These are phyloP conservation scores for Boletus vinaceobasis DNA, from an alignment of 768 basidiomycete species.

Conservation along the genomic window DNA sequence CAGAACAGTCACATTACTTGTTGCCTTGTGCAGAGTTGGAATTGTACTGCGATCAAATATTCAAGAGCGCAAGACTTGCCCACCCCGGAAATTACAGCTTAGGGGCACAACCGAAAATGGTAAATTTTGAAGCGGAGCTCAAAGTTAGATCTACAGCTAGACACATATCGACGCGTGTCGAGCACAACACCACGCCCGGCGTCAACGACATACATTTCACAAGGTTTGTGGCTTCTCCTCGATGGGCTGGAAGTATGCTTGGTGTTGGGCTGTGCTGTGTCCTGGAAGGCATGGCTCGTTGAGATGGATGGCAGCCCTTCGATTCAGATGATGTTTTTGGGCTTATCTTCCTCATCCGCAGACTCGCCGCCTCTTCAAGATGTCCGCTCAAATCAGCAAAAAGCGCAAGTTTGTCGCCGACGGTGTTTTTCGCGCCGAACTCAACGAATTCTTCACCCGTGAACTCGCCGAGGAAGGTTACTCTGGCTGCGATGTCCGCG, in stretches of 20 bases:
- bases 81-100: slow-evolving; percentile 1
- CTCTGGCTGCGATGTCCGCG: slow-evolving; percentile 99
- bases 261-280: neutral
- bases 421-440: slow-evolving; percentile 98
- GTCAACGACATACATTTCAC: slow-evolving; percentile 15
- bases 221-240: slow-evolving; percentile 23
- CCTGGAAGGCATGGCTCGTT: neutral
- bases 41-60: neutral
- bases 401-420: slow-evolving; percentile 98
- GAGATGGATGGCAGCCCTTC: slow-evolving; percentile 20
- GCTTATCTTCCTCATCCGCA: slow-evolving; percentile 21
- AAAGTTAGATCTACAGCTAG: slow-evolving; percentile 14
- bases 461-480: slow-evolving; percentile 99
- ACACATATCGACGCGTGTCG: slow-evolving; percentile 9
- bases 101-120: slow-evolving; percentile 12
- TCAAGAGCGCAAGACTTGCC: too few relatives aligned
- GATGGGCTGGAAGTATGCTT: neutral
- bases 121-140: slow-evolving; percentile 21
- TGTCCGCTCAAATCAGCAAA: slow-evolving; percentile 91
- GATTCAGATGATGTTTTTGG: slow-evolving; percentile 16
- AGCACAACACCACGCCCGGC: slow-evolving; percentile 18
- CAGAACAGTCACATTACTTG: neutral
- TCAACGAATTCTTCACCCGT: slow-evolving; percentile 97
- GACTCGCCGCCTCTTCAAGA: slow-evolving; percentile 38
- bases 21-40: slow-evolving; percentile 2